phyloP scores from a whole-genome alignment of 2,329 filamentous ascomycete genomes.

The Diaporthe ampelina region DNA sequence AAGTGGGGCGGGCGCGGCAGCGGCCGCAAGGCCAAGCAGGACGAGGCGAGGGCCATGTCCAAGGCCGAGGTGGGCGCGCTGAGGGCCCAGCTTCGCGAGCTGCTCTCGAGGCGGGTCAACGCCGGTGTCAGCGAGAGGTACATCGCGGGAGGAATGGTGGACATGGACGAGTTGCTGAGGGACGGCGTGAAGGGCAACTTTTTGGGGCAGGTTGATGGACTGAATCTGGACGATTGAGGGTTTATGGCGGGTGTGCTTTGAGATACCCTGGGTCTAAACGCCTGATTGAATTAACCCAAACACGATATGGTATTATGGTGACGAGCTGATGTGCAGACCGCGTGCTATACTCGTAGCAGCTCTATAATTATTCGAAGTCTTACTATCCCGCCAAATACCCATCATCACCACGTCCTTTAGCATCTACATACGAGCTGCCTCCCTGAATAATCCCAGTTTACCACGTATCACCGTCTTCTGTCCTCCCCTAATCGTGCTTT shows the following conservation, averaged over 20 bases:
- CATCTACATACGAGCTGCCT: too few relatives aligned
- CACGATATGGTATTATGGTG: not conserved
- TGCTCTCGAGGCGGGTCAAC: conserved; percentile 83
- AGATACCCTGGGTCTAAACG: not conserved
- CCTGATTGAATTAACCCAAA: not conserved
- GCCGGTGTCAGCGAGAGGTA: conserved; percentile 90
- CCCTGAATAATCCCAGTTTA: too few relatives aligned
- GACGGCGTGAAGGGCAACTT: conserved; percentile 77
- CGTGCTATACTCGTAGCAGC: not conserved
- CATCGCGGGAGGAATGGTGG: conserved; percentile 85
- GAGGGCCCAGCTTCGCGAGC: conserved; percentile 78
- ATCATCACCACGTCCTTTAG: not conserved
- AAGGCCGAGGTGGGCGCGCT: conserved; percentile 81
- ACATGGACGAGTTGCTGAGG: conserved; percentile 77
- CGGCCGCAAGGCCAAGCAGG: conserved; percentile 81
- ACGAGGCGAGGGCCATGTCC: conserved; percentile 74
- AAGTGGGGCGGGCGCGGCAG: conserved; percentile 77
- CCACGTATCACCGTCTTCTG: too few relatives aligned
- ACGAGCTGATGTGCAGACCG: not conserved
- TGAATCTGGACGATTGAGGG: conserved; percentile 54
- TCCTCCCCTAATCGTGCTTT: too few relatives aligned
- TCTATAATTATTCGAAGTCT: not conserved
- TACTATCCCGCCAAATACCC: too few relatives aligned
- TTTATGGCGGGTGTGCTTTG: not conserved
- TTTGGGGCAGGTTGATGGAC: conserved; percentile 65